Percentiles rank a stretch among this genome's conserved stretches.
Conservation (phyloP, 163 green algal species). For the Trebouxiophyceae sp. region DNA sequence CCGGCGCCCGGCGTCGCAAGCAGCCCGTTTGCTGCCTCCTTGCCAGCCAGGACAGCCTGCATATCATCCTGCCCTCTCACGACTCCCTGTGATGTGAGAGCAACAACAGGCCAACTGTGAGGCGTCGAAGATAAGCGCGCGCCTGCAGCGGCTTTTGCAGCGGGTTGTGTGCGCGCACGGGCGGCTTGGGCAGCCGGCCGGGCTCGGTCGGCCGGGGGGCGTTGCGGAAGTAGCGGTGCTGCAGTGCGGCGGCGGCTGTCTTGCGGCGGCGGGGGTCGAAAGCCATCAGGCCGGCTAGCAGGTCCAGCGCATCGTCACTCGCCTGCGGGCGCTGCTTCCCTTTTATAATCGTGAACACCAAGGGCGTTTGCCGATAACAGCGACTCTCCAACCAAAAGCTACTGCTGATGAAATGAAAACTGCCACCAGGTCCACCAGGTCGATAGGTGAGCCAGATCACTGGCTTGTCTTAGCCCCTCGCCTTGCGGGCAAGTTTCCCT, state of each 20-base stretch:
- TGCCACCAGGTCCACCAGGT: neutral
- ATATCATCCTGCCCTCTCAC: neutral
- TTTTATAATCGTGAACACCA: neutral
- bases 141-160: neutral
- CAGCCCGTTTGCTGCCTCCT: neutral
- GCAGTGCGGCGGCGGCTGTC: constrained; percentile 41
- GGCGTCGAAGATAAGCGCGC: neutral
- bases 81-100: neutral
- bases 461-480: neutral
- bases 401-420: neutral
- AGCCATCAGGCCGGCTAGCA: constrained; percentile 62
- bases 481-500: neutral
- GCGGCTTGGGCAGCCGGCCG: constrained; percentile 32
- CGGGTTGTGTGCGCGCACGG: constrained; percentile 6
- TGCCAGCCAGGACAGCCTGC: neutral
- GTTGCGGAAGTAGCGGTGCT: constrained; percentile 45
- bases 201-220: constrained; percentile 29
- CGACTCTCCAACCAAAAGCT: neutral
- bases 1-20: no score
- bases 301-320: constrained; percentile 63
- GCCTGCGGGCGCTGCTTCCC: constrained; percentile 27
- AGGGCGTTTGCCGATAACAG: neutral
- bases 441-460: no score
- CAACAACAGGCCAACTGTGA: neutral
- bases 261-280: constrained; percentile 61